Evolutionary conservation across 768 basidiomycete species (phyloP), one percentile per base, ranked within the genome.

Genomic region (Clitopilus passeckerianus): DNA sequence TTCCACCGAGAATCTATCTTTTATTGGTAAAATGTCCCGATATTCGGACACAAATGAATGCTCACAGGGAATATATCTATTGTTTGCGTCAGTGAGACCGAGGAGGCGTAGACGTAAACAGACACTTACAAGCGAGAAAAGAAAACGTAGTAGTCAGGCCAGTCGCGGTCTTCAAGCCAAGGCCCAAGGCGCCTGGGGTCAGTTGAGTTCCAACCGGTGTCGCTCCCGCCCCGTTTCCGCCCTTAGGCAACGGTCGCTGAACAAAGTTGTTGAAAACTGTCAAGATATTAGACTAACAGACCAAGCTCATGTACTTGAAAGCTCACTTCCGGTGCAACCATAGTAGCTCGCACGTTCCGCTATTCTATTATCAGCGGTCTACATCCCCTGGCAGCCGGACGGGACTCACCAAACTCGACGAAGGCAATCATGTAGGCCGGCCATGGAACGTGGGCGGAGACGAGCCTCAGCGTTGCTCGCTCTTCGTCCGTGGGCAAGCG

Each of bases 1-100:
- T 73, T 6, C 73, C 76, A n/a, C 73, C 75, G 16, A 68, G 56
- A 53, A 77, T 69, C 23, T 73, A 70, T 16, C 6, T 10, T 1
- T 61, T 27, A 34, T 59, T 60, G 60, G 34, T 53, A 8, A 34
- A 34, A 34, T 22, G 8, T 4, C 16, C 18, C 50, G 16, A 66
- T 30, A 30, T 7, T 30, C 27, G 27, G 27, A 30, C 4, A 30
- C 27, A 30, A 30, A 30, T 3, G 4, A 30, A 7, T 30, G 27
- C 27, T 30, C 27, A 30, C 27, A 30, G 27, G 27, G 27, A 30
- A 30, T 30, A 30, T 30, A 30, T 30, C 27, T 30, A 7, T 30
- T 30, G 7, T 30, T 30, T 30, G 27, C 27, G 27, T 30, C 7
- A 30, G 27, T 30, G 4, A 30, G 27, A 30, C 27, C 27, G 27